Evolutionary conservation across 345 rosid genomes (phyloP).

Genomic region (Geranium brycei): DNA sequence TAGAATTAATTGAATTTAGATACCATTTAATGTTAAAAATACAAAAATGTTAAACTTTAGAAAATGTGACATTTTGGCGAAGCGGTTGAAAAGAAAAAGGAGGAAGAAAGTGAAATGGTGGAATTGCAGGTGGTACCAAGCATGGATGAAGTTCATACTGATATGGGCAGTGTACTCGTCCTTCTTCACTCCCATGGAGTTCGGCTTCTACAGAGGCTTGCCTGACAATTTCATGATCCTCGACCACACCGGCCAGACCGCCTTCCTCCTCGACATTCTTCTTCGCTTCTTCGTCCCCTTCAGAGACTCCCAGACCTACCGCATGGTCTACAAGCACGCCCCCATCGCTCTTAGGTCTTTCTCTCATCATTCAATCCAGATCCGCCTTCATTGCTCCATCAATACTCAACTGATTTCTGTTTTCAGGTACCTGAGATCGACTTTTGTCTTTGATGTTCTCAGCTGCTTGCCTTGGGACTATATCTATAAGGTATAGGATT

Average conservation of each 20-base stretch:
- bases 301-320: conserved; percentile 40
- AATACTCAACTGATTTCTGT: background rate
- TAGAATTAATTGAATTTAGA: no score
- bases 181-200: conserved; percentile 80
- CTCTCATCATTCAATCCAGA: background rate
- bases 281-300: conserved; percentile 59
- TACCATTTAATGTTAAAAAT: no score
- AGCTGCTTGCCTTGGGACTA: conserved; percentile 85
- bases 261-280: conserved; percentile 56
- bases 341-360: conserved; percentile 51
- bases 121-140: conserved; percentile 42
- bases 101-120: background rate
- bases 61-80: no score
- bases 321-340: conserved; percentile 37
- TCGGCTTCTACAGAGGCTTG: conserved; percentile 76
- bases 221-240: conserved; percentile 55
- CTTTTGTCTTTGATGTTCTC: conserved; percentile 47
- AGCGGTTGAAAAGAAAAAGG: no score
- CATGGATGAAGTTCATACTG: conserved; percentile 65
- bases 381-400: background rate
- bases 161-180: conserved; percentile 83
- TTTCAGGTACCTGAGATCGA: conserved; percentile 59
- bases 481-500: conserved; percentile 44
- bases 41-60: no score
- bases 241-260: conserved; percentile 61